A percentile compares a stretch with the other conserved stretches of the same genome.
phyloP scores from a whole-genome alignment of 106 monocot species.

The Apostasia ramifera region DNA sequence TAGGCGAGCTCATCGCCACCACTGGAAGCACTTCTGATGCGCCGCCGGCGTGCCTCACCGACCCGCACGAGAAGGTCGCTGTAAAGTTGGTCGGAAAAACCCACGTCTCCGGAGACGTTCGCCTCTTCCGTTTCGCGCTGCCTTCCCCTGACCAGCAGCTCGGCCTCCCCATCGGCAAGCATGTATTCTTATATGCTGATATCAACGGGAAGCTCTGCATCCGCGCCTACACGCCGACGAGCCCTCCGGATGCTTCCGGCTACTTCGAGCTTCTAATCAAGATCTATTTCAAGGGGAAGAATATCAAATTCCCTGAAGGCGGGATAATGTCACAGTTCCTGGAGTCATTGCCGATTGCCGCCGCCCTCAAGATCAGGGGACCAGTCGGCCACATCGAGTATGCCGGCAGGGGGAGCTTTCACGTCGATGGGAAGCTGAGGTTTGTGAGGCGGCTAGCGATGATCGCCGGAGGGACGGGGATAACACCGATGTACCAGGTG shows the following conservation, averaged over 20 bases:
- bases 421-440: conserved; percentile 48
- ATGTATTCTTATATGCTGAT: conserved; percentile 66
- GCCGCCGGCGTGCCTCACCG: conserved; percentile 23
- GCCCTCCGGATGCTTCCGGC: conserved; percentile 55
- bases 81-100: conserved; percentile 56
- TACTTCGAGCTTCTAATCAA: conserved; percentile 78
- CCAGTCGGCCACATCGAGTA: conserved; percentile 90
- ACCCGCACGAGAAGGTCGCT: conserved; percentile 59
- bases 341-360: conserved; percentile 52
- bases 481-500: conserved; percentile 89
- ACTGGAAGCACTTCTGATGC: conserved; percentile 8
- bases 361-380: conserved; percentile 63
- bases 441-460: conserved; percentile 51
- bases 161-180: conserved; percentile 81
- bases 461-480: conserved; percentile 93
- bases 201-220: conserved; percentile 76
- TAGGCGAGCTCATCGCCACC: conserved; percentile 60
- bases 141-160: conserved; percentile 49
- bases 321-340: conserved; percentile 87
- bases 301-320: conserved; percentile 63
- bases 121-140: conserved; percentile 72
- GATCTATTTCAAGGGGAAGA: conserved; percentile 61
- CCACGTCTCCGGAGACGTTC: conserved; percentile 52
- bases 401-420: conserved; percentile 61
- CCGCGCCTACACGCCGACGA: conserved; percentile 90